Evolutionary conservation across 352 stramenopile genomes (phyloP), one percentile per base, ranked within the genome.

Genomic region (Phytophthora sansomeana): DNA sequence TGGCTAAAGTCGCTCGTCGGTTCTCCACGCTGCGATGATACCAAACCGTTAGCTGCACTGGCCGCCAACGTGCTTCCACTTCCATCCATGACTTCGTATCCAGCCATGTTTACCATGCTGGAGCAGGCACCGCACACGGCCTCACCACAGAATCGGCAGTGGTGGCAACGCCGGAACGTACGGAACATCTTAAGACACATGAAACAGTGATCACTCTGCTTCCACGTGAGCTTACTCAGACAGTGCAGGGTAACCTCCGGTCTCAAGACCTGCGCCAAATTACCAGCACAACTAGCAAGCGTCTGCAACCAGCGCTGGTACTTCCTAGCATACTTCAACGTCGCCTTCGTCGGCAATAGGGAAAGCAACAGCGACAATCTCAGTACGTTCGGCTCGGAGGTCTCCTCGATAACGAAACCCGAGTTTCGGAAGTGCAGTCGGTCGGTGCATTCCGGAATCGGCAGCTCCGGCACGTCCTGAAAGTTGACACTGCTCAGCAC

Each of bases 71-170:
- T 72, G 10, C 32, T 72, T 8, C 59, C 56, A 19, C 56, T 75
- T 2, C 66, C 67, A 10, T 73, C 71, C n/a, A 42, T 74, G 29
- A 79, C 55, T 9, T 76, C 71, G 41, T 79, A 79, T n/a, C 71
- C 71, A 5, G 57, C 61, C 62, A 79, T 79, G 21, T 76, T 79
- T 41, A 89, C 67, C 61, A 85, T 83, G 42, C 66, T 82, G 13
- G 83, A 92, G 52, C 84, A 93, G 7, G 76, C 75, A 28, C 76
- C 75, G 50, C 84, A 93, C 39, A 93, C 81, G 14, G 83, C 77
- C 28, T 90, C 80, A 14, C 84, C 84, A 43, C 84, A 93, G 51
- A 93, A 82, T 0, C 84, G 84, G 58, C 84, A 93, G 69, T 93
- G 82, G 52, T 93, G 84, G 32, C 83, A 89, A 16, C 78, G 77